A percentile compares a stretch with the other conserved stretches of the same genome.
These are phyloP conservation scores for Hemileccinum rubropunctum DNA, from an alignment of 768 basidiomycete genomes.

Conservation along the genomic window DNA sequence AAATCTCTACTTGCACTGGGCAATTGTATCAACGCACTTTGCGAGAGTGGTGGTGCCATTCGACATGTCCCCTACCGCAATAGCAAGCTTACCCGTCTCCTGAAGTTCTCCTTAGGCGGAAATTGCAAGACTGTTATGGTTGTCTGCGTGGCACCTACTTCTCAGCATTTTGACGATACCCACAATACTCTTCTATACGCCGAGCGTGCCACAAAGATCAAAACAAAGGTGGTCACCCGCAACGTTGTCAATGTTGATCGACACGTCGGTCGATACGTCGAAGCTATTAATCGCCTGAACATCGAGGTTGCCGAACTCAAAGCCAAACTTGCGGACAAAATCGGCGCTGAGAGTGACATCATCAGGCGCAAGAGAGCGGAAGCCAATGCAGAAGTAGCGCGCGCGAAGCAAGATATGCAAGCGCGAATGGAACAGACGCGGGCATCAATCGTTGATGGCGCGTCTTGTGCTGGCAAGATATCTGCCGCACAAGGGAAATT, in stretches of 20 bases:
- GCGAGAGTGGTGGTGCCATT: slow-evolving; percentile 84
- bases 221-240: slow-evolving; percentile 93
- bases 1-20: slow-evolving; percentile 96
- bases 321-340: slow-evolving; percentile 75
- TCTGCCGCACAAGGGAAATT: slow-evolving; percentile 68
- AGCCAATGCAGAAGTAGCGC: slow-evolving; percentile 68
- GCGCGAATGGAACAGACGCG: slow-evolving; percentile 69
- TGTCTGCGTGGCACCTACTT: slow-evolving; percentile 94
- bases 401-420: slow-evolving; percentile 70
- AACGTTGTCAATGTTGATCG: slow-evolving; percentile 95
- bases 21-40: slow-evolving; percentile 98
- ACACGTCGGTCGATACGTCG: slow-evolving; percentile 93
- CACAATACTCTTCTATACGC: slow-evolving; percentile 98
- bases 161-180: slow-evolving; percentile 95
- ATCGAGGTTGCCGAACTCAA: slow-evolving; percentile 83
- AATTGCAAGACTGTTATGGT: slow-evolving; percentile 99
- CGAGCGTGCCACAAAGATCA: slow-evolving; percentile 96
- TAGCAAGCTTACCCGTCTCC: slow-evolving; percentile 94
- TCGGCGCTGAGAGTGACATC: slow-evolving; percentile 58
- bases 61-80: slow-evolving; percentile 97
- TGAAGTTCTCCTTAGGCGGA: slow-evolving; percentile 97
- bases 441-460: slow-evolving; percentile 71
- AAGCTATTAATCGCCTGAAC: slow-evolving; percentile 88
- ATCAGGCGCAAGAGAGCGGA: slow-evolving; percentile 67
- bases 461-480: slow-evolving; percentile 67